Percentiles rank a stretch among this genome's conserved stretches.
phyloP scores from a whole-genome alignment of 2,329 filamentous ascomycete species.

The Phyllosticta capitalensis region DNA sequence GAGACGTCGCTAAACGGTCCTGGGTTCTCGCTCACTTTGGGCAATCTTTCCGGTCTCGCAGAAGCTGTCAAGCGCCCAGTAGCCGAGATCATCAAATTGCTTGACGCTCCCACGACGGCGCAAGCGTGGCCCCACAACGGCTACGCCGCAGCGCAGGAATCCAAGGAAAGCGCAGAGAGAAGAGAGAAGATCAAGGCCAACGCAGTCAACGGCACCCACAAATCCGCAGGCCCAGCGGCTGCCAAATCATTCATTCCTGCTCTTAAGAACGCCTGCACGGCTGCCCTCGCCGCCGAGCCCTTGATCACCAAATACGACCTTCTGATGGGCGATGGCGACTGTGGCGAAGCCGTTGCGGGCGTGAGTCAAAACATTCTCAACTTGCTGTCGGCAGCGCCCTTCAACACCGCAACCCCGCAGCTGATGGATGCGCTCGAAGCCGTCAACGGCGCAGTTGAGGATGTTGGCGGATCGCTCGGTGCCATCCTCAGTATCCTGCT shows the following conservation, averaged over 20 bases:
- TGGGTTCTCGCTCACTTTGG: constrained; percentile 53
- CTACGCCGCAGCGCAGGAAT: constrained; percentile 24
- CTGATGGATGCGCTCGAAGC: constrained; percentile 47
- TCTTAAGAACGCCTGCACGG: constrained; percentile 33
- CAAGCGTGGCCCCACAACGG: constrained; percentile 43
- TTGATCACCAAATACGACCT: constrained; percentile 62
- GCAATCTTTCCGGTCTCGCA: constrained; percentile 41
- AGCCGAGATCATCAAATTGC: constrained; percentile 36
- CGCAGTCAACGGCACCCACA: constrained; percentile 11
- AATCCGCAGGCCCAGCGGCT: constrained; percentile 16
- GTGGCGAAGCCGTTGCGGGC: constrained; percentile 57
- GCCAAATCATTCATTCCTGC: constrained; percentile 26
- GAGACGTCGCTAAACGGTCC: constrained; percentile 64
- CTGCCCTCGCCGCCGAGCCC: constrained; percentile 50
- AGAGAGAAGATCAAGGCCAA: constrained; percentile 24
- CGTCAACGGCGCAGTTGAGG: constrained; percentile 49
- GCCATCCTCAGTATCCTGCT: constrained; percentile 79
- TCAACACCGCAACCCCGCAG: constrained; percentile 37
- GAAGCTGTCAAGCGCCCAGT: constrained; percentile 29
- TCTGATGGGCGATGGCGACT: constrained; percentile 83
- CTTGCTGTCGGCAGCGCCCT: constrained; percentile 42
- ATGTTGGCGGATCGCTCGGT: constrained; percentile 64
- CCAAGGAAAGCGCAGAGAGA: constrained; percentile 19
- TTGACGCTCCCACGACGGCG: constrained; percentile 43
- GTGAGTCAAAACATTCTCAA: constrained; percentile 52